These are phyloP conservation scores for Purpureocillium lavendulum DNA, from an alignment of 2,329 filamentous ascomycete species.

Conservation along the genomic window DNA sequence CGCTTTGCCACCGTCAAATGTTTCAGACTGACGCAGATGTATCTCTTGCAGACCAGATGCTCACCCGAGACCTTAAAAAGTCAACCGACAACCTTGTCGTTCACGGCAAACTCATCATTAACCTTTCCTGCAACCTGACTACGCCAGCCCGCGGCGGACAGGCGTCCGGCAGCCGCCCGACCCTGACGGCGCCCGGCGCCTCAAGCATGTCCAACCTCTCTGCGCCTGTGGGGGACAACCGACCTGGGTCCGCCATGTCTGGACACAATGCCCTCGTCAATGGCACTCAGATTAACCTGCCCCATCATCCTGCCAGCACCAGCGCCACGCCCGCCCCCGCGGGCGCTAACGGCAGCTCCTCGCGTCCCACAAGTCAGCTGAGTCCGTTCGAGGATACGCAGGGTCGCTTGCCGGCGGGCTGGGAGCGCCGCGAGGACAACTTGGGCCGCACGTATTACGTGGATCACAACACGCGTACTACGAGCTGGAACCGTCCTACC, in stretches of 20 bases:
- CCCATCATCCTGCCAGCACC: conserved; percentile 40
- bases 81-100: conserved; percentile 97
- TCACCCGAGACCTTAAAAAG: conserved; percentile 93
- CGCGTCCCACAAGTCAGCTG: conserved; percentile 38
- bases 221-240: conserved; percentile 34
- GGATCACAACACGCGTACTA: conserved; percentile 93
- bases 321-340: conserved; percentile 23
- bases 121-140: conserved; percentile 83
- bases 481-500: conserved; percentile 92
- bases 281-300: conserved; percentile 30
- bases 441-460: conserved; percentile 95
- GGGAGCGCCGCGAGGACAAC: conserved; percentile 94
- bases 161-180: conserved; percentile 36
- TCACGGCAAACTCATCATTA: conserved; percentile 94
- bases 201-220: conserved; percentile 37
- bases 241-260: conserved; percentile 46
- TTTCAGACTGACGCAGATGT: conserved; percentile 12
- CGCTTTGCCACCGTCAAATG: conserved; percentile 14
- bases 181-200: conserved; percentile 31
- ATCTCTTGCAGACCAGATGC: conserved; percentile 79
- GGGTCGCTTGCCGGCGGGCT: conserved; percentile 82
- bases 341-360: conserved; percentile 19
- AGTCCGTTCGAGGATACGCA: conserved; percentile 97
- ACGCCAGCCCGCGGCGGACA: conserved; percentile 51
- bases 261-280: conserved; percentile 34